These are phyloP conservation scores for Phragmites australis DNA, from an alignment of 176 grass and related monocot genomes.

Conservation along the genomic window DNA sequence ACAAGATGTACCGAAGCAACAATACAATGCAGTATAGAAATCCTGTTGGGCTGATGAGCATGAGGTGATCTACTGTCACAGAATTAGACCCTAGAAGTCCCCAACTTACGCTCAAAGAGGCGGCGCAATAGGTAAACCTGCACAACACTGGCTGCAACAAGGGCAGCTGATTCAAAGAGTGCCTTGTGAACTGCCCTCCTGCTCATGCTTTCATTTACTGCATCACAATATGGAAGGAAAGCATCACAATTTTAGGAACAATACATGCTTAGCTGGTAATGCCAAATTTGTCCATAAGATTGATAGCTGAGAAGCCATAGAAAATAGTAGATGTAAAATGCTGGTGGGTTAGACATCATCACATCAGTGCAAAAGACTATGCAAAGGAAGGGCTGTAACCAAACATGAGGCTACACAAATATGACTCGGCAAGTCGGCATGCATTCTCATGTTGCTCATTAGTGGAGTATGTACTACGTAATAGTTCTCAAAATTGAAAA, in stretches of 20 bases:
- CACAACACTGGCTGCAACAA: slow-evolving; percentile 66
- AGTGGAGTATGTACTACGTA: neutral
- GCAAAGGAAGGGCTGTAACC: neutral
- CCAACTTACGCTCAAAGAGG: slow-evolving; percentile 78
- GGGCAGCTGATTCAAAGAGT: slow-evolving; percentile 77
- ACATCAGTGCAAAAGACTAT: neutral
- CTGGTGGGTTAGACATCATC: neutral
- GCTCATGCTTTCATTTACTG: slow-evolving; percentile 95
- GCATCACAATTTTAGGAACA: neutral
- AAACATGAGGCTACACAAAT: slow-evolving; percentile 1
- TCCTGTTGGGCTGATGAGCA: neutral
- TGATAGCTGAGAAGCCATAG: neutral
- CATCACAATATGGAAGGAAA: neutral
- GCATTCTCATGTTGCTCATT: neutral
- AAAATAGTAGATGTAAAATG: neutral
- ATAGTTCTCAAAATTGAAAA: neutral
- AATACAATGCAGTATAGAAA: neutral
- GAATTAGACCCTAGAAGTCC: slow-evolving; percentile 68
- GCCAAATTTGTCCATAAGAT: neutral
- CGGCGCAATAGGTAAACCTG: slow-evolving; percentile 76
- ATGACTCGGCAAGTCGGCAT: neutral
- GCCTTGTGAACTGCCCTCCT: slow-evolving; percentile 79
- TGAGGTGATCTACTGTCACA: neutral
- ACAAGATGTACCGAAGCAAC: neutral
- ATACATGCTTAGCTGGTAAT: neutral